A percentile compares a stretch with the other conserved stretches of the same genome.
Conservation (phyloP, 352 stramenopile species). For the Phytophthora rubi region DNA sequence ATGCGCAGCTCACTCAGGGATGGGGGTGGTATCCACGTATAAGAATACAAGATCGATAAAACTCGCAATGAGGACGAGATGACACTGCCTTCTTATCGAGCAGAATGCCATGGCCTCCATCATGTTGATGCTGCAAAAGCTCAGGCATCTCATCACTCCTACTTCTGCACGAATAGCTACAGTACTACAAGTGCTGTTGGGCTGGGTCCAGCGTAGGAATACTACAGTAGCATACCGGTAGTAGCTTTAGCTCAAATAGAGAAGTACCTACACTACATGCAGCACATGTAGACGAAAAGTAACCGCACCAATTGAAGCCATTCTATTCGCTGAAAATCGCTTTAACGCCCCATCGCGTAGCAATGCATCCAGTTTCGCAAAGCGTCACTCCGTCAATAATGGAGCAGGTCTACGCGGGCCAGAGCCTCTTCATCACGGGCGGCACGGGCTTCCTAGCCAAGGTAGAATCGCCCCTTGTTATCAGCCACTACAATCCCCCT, state of each 20-base stretch:
- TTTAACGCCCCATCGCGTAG: conserved; percentile 9
- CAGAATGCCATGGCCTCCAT: background rate
- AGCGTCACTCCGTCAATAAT: conserved; percentile 33
- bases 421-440: conserved; percentile 85
- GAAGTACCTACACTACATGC: background rate
- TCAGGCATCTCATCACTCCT: background rate
- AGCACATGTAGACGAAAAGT: background rate
- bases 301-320: background rate
- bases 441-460: conserved; percentile 90
- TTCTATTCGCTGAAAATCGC: background rate
- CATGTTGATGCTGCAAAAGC: background rate
- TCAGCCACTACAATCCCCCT: background rate
- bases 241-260: background rate
- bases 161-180: background rate
- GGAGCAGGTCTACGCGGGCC: conserved; percentile 63
- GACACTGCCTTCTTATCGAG: background rate
- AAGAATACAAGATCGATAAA: background rate
- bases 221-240: no score
- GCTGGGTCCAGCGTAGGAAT: background rate
- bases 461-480: conserved; percentile 27
- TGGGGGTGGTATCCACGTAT: conserved; percentile 5
- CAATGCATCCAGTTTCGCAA: conserved; percentile 9
- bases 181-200: background rate
- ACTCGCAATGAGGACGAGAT: background rate
- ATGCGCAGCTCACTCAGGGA: background rate